phyloP scores from a whole-genome alignment of 306 rosid species.

The Rosa rugosa region DNA sequence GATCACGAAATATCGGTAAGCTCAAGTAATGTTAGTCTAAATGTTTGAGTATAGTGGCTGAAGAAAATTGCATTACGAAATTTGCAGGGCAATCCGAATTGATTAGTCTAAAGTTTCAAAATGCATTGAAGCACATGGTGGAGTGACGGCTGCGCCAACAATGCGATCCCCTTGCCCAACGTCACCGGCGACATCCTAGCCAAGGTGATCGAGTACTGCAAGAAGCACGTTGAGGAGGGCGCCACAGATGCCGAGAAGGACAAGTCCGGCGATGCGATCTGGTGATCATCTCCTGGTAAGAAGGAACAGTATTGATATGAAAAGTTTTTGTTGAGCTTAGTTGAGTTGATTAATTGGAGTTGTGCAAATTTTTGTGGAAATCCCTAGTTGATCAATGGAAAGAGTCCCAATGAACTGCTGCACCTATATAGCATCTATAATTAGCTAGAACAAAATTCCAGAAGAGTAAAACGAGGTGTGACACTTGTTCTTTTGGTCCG shows the following conservation, averaged over 20 bases:
- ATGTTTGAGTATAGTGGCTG: neutral
- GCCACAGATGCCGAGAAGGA: neutral
- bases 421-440: too few relatives aligned
- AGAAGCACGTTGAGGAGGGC: conserved; percentile 27
- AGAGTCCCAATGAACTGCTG: too few relatives aligned
- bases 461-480: too few relatives aligned
- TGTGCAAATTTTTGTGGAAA: too few relatives aligned
- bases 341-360: too few relatives aligned
- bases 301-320: too few relatives aligned
- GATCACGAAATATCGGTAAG: conserved; percentile 70
- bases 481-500: too few relatives aligned
- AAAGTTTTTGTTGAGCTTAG: too few relatives aligned
- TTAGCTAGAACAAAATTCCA: too few relatives aligned
- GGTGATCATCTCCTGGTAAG: too few relatives aligned
- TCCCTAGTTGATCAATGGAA: too few relatives aligned
- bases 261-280: neutral
- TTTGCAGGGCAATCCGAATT: conserved; percentile 72
- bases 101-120: conserved; percentile 73
- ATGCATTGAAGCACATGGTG: conserved; percentile 62
- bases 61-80: neutral
- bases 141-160: conserved; percentile 12
- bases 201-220: conserved; percentile 31
- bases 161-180: conserved; percentile 17
- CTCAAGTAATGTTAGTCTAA: neutral
- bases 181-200: conserved; percentile 20